Conservation (phyloP, 257 asterid genomes). For the Fraxinus cuspidata region DNA sequence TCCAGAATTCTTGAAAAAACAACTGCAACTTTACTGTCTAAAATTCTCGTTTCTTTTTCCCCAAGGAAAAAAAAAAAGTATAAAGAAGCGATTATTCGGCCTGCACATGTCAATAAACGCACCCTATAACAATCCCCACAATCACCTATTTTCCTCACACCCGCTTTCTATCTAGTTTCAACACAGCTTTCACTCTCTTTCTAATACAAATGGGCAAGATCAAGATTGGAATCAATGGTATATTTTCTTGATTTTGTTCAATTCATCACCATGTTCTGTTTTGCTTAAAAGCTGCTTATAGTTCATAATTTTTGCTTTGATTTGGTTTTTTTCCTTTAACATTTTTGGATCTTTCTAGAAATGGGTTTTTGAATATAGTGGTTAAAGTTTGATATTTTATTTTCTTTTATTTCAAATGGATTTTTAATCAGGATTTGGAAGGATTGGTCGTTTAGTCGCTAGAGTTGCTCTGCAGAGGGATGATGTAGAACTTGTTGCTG, state of each 20-base stretch:
- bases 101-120: constrained; percentile 26
- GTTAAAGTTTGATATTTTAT: background rate
- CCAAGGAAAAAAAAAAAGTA: constrained; percentile 40
- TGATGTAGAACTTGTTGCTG: constrained; percentile 87
- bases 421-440: constrained; percentile 68
- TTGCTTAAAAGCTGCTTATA: background rate
- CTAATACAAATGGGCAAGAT: constrained; percentile 53
- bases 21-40: background rate
- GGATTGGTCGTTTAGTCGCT: constrained; percentile 93
- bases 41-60: constrained; percentile 34
- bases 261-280: background rate
- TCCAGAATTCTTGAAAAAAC: constrained; percentile 3
- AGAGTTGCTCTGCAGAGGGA: constrained; percentile 84
- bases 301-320: too few species aligned
- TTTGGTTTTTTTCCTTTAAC: background rate
- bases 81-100: constrained; percentile 16
- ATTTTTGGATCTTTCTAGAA: background rate
- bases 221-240: constrained; percentile 85
- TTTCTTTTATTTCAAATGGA: too few species aligned
- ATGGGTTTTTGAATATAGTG: background rate
- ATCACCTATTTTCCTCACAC: background rate
- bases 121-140: background rate
- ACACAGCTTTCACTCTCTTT: constrained; percentile 3
- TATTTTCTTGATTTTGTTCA: background rate
- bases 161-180: background rate